phyloP scores from a whole-genome alignment of 345 rosid genomes.

The Limnanthes douglasii region DNA sequence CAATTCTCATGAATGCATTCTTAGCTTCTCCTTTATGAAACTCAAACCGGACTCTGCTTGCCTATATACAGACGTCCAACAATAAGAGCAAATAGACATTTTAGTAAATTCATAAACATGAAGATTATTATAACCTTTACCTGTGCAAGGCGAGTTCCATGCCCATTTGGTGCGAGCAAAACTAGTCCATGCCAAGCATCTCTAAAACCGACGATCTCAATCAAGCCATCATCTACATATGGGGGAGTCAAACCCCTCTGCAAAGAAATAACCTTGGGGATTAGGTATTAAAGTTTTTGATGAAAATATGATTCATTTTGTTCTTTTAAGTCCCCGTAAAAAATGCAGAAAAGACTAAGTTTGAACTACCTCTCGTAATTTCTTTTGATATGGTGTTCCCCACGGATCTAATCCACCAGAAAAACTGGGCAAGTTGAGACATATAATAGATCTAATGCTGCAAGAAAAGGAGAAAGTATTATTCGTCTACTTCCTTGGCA shows the following conservation, averaged over 20 bases:
- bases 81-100: neutral
- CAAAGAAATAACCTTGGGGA: neutral
- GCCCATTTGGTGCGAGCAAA: slow-evolving; percentile 43
- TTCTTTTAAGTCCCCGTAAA: too few relatives aligned
- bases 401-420: slow-evolving; percentile 73
- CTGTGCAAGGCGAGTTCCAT: slow-evolving; percentile 59
- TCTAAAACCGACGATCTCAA: slow-evolving; percentile 49
- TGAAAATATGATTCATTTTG: too few relatives aligned
- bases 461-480: slow-evolving; percentile 5
- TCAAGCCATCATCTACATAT: slow-evolving; percentile 39
- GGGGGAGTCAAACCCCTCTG: slow-evolving; percentile 42
- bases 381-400: slow-evolving; percentile 44
- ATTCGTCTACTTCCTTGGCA: too few relatives aligned
- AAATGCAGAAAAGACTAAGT: slow-evolving; percentile 3
- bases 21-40: slow-evolving; percentile 39
- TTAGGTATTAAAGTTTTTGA: neutral
- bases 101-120: too few relatives aligned
- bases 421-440: slow-evolving; percentile 71
- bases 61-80: slow-evolving; percentile 16
- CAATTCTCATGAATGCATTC: slow-evolving; percentile 57
- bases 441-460: slow-evolving; percentile 61
- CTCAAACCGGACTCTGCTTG: slow-evolving; percentile 44
- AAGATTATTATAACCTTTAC: slow-evolving; percentile 12
- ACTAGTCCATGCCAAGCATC: slow-evolving; percentile 46
- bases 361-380: slow-evolving; percentile 22